Conservation (phyloP, 2,329 filamentous ascomycete genomes). For the Diatrype stigma region DNA sequence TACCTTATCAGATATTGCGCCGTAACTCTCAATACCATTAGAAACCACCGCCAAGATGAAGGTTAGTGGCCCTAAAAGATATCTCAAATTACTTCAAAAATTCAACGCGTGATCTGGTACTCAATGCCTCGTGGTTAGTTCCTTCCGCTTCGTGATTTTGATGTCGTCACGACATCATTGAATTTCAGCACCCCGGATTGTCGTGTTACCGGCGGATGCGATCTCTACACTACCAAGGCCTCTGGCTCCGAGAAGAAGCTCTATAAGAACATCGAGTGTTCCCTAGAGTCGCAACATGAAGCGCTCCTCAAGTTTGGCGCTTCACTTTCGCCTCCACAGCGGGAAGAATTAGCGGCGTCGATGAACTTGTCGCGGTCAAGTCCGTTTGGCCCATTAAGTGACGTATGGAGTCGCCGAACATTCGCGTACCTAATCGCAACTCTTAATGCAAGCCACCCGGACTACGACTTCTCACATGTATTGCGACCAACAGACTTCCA, state of each 20-base stretch:
- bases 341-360: conserved; percentile 61
- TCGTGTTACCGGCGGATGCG: conserved; percentile 87
- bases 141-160: conserved; percentile 84
- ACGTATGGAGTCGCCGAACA: conserved; percentile 82
- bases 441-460: conserved; percentile 88
- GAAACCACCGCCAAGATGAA: too few species aligned
- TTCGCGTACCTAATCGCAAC: conserved; percentile 97
- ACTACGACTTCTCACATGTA: conserved; percentile 96
- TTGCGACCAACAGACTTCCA: conserved; percentile 86
- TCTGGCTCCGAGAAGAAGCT: conserved; percentile 94
- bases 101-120: not conserved
- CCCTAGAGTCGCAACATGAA: conserved; percentile 86
- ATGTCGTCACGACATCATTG: conserved; percentile 84
- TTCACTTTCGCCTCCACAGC: conserved; percentile 79
- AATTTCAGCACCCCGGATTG: conserved; percentile 95
- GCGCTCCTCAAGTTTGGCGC: conserved; percentile 81
- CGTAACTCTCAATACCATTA: conserved; percentile 1
- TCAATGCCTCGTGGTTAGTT: conserved; percentile 55
- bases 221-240: conserved; percentile 96
- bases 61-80: conserved; percentile 17
- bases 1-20: not conserved
- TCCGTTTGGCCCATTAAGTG: conserved; percentile 85
- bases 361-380: conserved; percentile 81
- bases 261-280: conserved; percentile 91
- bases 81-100: not conserved